Percentiles rank a stretch among this genome's conserved stretches.
Evolutionary conservation across 768 basidiomycete species (phyloP).

Genomic region (Rhodotorula sphaerocarpa): DNA sequence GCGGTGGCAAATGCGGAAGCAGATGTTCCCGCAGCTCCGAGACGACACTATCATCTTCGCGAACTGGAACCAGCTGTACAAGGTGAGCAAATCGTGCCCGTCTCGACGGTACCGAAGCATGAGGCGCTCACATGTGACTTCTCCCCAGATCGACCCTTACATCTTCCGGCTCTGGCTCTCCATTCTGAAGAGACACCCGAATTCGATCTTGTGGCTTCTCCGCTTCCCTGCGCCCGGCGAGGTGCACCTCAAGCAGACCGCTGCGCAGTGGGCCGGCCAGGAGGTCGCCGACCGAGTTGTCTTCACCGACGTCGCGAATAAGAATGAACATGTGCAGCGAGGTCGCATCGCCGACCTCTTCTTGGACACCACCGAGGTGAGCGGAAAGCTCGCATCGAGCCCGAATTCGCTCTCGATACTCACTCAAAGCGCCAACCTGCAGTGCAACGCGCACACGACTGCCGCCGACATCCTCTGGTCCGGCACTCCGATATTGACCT

Average conservation of each 20-base stretch:
- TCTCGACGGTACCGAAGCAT: neutral
- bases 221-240: constrained; percentile 52
- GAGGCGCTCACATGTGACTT: neutral
- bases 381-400: constrained; percentile 8
- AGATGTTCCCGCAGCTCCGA: constrained; percentile 49
- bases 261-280: constrained; percentile 48
- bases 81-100: constrained; percentile 41
- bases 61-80: constrained; percentile 55
- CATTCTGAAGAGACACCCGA: constrained; percentile 48
- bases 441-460: constrained; percentile 54
- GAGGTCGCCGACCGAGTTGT: constrained; percentile 49
- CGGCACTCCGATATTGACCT: constrained; percentile 52
- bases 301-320: constrained; percentile 51
- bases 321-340: constrained; percentile 49
- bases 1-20: constrained; percentile 44
- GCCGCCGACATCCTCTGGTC: constrained; percentile 53
- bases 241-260: constrained; percentile 47
- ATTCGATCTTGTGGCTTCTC: constrained; percentile 53
- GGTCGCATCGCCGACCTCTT: constrained; percentile 51
- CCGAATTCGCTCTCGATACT: neutral
- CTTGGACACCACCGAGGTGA: constrained; percentile 52
- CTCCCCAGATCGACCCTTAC: constrained; percentile 28
- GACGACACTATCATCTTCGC: constrained; percentile 50
- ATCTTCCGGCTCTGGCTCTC: constrained; percentile 52
- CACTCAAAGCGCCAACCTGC: neutral